phyloP scores from a whole-genome alignment of 2,329 filamentous ascomycete species.

The Pestalotiopsis sp. region DNA sequence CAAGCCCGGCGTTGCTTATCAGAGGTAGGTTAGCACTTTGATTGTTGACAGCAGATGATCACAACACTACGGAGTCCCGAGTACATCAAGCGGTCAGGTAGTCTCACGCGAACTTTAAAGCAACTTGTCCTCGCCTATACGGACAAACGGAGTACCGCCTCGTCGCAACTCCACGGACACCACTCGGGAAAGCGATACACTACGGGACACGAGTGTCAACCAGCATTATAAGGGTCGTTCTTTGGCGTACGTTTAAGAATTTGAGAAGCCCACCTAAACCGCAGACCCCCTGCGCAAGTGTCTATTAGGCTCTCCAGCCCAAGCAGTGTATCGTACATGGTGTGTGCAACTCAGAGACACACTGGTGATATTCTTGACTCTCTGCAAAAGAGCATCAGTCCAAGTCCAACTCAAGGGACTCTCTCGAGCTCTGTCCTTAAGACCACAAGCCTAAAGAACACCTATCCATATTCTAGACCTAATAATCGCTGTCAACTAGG shows the following conservation, averaged over 20 bases:
- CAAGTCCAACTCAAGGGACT: too few relatives aligned
- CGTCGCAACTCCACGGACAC: not conserved
- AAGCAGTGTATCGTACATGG: not conserved
- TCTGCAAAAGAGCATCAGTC: too few relatives aligned
- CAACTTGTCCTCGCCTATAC: too few relatives aligned
- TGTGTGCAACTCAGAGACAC: not conserved
- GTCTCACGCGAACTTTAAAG: too few relatives aligned
- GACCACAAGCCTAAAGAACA: not conserved
- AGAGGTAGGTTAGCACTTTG: too few relatives aligned
- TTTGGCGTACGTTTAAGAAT: not conserved
- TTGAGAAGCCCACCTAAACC: not conserved
- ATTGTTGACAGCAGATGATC: too few relatives aligned
- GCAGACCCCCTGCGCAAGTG: not conserved
- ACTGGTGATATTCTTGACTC: too few relatives aligned
- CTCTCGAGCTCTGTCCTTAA: not conserved
- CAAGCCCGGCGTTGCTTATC: too few relatives aligned
- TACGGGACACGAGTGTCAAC: not conserved
- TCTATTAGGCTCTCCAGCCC: not conserved
- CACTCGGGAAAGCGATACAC: not conserved
- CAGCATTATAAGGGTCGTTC: constrained; percentile 1
- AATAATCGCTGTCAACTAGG: not conserved
- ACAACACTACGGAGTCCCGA: too few relatives aligned
- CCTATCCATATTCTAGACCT: not conserved
- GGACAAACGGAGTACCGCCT: too few relatives aligned
- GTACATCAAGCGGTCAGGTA: too few relatives aligned